Base-by-base conservation (phyloP, 1,139 yeast species). In the Candida sanyaensis region DNA sequence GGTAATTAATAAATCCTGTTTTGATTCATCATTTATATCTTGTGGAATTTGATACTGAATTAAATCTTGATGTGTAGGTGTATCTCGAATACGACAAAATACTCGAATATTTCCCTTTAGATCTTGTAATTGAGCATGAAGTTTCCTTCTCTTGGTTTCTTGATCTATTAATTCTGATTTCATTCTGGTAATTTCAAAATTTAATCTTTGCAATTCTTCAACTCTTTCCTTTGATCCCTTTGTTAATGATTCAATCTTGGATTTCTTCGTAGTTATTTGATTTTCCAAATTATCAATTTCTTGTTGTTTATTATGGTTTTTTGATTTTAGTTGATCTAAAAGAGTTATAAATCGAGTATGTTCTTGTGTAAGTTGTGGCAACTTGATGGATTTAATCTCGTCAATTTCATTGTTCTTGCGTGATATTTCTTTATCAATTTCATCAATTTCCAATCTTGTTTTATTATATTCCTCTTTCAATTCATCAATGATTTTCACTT, bases 101-200 rank as follows among this genome's bases (percentile, higher is more conserved):
- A 93, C 98, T 39, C 99, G 71, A 36, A 93, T 90, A 58, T 91
- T 93, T 0, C 99, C 99, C 62, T 92, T 89, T 38, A 92, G 66
- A 50, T 90, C 96, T 63, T 92, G 97, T 10, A 92, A 71, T 51
- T 73, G 77, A 59, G 88, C 84, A 60, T 91, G 97, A 3, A 89
- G 66, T 21, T 69, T 63, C n/a, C 97, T 71, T 55, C 97, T 74
- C 37, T 32, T 23, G 17, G 46, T 30, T 50, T 60, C 56, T 32
- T 50, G 54, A 23, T 46, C 46, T 3, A 50, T 38, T 27, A 53
- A 41, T 33, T 44, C 40, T 33, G 26, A 24, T 41, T 44, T 42
- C 50, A 66, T 29, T 64, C 62, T 32, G 66, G 66, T 10, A 68
- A 64, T 42, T 58, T 49, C 48, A 38, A 38, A 32, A 17, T 43